phyloP scores from a whole-genome alignment of 345 rosid species.

The Eutrema yunnanense region DNA sequence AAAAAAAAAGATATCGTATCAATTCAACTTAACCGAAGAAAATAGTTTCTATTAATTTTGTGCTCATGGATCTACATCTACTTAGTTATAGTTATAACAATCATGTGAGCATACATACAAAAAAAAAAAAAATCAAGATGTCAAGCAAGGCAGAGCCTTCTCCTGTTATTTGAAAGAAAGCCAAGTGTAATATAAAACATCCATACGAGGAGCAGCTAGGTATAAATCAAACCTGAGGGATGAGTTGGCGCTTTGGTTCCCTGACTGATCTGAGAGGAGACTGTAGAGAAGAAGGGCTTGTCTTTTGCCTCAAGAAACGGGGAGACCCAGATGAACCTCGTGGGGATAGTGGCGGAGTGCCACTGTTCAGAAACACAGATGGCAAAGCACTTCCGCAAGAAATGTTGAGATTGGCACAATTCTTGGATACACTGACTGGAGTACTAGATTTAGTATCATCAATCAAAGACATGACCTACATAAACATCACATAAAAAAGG shows the following conservation, averaged over 20 bases:
- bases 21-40: not conserved
- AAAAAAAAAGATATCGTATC: not conserved
- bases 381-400: slow-evolving; percentile 47
- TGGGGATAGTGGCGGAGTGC: slow-evolving; percentile 90
- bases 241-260: slow-evolving; percentile 58
- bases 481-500: not conserved
- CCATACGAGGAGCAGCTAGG: not conserved
- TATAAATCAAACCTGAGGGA: slow-evolving; percentile 70
- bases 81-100: not conserved
- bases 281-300: slow-evolving; percentile 62
- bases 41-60: not conserved
- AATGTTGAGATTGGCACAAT: slow-evolving; percentile 36
- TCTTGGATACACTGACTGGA: slow-evolving; percentile 42
- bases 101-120: not conserved
- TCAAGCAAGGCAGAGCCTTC: not conserved
- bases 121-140: not conserved
- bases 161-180: not conserved
- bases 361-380: slow-evolving; percentile 74
- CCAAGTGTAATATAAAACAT: not conserved
- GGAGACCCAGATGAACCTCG: slow-evolving; percentile 73
- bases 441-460: slow-evolving; percentile 67
- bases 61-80: not conserved
- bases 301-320: slow-evolving; percentile 55
- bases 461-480: slow-evolving; percentile 66
- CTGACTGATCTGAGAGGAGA: slow-evolving; percentile 61